These are phyloP conservation scores for Chrysanthemum lavandulifolium DNA, from an alignment of 129 eudicot species.

Conservation along the genomic window DNA sequence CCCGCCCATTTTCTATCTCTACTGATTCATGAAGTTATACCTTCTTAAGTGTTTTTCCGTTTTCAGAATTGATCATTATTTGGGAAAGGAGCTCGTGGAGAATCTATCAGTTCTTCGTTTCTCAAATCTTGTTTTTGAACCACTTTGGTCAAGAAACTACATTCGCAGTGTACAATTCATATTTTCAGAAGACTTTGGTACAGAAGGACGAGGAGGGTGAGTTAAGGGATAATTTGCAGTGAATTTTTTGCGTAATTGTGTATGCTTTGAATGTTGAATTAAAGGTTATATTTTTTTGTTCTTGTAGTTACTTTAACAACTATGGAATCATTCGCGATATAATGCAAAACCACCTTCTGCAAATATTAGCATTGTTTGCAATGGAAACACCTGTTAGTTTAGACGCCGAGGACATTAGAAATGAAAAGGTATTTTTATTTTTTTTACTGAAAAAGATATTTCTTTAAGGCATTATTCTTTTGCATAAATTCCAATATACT, in stretches of 20 bases:
- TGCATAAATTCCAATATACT: background rate
- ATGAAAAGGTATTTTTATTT: conserved; percentile 68
- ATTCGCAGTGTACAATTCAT: conserved; percentile 89
- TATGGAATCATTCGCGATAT: conserved; percentile 93
- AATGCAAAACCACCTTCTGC: conserved; percentile 95
- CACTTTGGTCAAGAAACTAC: conserved; percentile 95
- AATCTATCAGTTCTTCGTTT: conserved; percentile 88
- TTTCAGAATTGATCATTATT: conserved; percentile 86
- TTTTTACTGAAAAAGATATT: background rate
- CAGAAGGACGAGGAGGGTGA: conserved; percentile 98
- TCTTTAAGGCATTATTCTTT: background rate
- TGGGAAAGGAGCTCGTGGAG: conserved; percentile 96
- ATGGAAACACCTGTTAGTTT: conserved; percentile 98
- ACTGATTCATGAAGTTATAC: conserved; percentile 2
- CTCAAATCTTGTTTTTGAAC: conserved; percentile 94
- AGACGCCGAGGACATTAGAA: conserved; percentile 88
- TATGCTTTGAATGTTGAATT: background rate
- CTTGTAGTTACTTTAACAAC: conserved; percentile 73
- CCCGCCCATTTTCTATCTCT: background rate
- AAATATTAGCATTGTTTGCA: conserved; percentile 86
- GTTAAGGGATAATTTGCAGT: conserved; percentile 14
- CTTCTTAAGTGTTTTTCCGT: background rate
- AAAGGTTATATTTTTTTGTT: background rate
- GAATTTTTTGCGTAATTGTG: background rate
- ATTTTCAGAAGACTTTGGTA: conserved; percentile 94